These are phyloP conservation scores for Ustilago curta DNA, from an alignment of 1,284 basidiomycete genomes.

Conservation along the genomic window DNA sequence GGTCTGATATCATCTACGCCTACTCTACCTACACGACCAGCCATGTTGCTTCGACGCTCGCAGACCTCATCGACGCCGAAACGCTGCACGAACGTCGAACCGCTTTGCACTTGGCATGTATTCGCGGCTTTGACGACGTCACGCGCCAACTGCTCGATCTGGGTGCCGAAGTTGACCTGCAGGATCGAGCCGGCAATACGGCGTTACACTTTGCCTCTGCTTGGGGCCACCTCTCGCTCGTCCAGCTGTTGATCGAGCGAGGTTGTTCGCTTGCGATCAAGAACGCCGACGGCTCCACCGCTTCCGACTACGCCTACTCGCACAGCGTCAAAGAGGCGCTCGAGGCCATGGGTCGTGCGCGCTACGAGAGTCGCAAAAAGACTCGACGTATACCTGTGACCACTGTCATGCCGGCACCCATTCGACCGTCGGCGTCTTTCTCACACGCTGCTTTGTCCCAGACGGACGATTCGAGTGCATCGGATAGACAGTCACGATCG, in stretches of 20 bases:
- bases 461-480: slow-evolving; percentile 17
- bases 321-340: slow-evolving; percentile 51
- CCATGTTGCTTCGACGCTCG: slow-evolving; percentile 28
- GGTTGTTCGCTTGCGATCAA: slow-evolving; percentile 83
- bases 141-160: slow-evolving; percentile 89
- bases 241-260: slow-evolving; percentile 86
- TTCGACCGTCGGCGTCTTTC: slow-evolving; percentile 5
- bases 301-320: slow-evolving; percentile 87
- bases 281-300: slow-evolving; percentile 90
- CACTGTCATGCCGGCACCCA: slow-evolving; percentile 17
- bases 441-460: slow-evolving; percentile 1
- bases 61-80: slow-evolving; percentile 37
- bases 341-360: slow-evolving; percentile 49
- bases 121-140: slow-evolving; percentile 88
- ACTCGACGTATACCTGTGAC: slow-evolving; percentile 22
- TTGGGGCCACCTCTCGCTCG: slow-evolving; percentile 73
- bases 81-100: slow-evolving; percentile 75
- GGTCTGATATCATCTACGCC: slow-evolving; percentile 51
- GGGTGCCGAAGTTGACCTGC: slow-evolving; percentile 85
- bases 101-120: slow-evolving; percentile 85
- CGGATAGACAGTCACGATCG: slow-evolving; percentile 14
- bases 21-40: slow-evolving; percentile 38
- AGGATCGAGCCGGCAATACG: slow-evolving; percentile 90
- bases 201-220: slow-evolving; percentile 80
- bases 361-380: slow-evolving; percentile 45